Percentiles rank a stretch among this genome's conserved stretches.
Conservation (phyloP, 441 rosid genomes). For the Eruca vesicaria region DNA sequence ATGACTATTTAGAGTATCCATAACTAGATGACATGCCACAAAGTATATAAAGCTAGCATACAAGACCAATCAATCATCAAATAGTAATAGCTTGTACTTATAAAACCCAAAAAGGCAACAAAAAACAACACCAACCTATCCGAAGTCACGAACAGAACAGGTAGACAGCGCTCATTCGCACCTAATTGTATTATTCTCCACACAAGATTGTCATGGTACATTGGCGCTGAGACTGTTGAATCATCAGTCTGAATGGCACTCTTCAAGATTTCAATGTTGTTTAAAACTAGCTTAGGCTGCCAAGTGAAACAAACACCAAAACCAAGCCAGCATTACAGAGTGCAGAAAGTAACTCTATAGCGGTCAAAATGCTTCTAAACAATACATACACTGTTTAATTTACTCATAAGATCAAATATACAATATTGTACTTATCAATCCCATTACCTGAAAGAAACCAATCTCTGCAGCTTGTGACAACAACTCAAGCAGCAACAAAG, state of each 20-base stretch:
- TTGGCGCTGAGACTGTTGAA: constrained; percentile 55
- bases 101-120: constrained; percentile 1
- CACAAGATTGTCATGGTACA: constrained; percentile 89
- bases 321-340: neutral
- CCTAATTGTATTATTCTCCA: constrained; percentile 90
- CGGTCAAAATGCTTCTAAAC: neutral
- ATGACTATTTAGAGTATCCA: neutral
- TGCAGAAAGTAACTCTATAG: neutral
- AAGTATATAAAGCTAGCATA: neutral
- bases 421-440: neutral
- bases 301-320: constrained; percentile 15
- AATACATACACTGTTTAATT: neutral
- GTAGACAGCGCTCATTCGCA: constrained; percentile 78
- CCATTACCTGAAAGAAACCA: constrained; percentile 77
- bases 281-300: constrained; percentile 95
- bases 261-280: constrained; percentile 85
- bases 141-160: constrained; percentile 77
- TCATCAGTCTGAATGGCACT: constrained; percentile 65
- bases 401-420: neutral
- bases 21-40: neutral
- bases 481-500: constrained; percentile 81
- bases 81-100: neutral
- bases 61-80: constrained; percentile 1
- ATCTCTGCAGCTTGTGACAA: constrained; percentile 90
- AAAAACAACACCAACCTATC: constrained; percentile 58